phyloP scores from a whole-genome alignment of 495 filamentous ascomycete species.

The Pyrenula massariospora region DNA sequence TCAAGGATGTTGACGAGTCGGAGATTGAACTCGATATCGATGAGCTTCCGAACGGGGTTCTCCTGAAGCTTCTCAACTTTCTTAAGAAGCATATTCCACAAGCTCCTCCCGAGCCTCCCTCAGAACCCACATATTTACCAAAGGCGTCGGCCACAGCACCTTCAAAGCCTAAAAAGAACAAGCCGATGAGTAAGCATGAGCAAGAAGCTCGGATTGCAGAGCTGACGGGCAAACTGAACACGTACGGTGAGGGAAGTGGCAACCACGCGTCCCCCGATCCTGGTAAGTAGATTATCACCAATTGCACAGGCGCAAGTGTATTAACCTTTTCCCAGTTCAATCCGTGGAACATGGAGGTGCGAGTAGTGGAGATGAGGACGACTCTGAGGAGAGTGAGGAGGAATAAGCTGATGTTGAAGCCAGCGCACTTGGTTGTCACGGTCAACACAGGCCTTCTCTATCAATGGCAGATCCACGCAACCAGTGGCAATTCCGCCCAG shows the following conservation, averaged over 20 bases:
- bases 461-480: background rate
- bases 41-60: slow-evolving; percentile 59
- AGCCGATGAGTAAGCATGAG: slow-evolving; percentile 92
- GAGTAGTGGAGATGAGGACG: slow-evolving; percentile 39
- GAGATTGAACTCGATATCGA: slow-evolving; percentile 91
- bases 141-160: slow-evolving; percentile 32
- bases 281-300: background rate
- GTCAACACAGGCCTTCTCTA: too few relatives aligned
- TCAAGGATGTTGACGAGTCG: slow-evolving; percentile 66
- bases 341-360: slow-evolving; percentile 33
- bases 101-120: slow-evolving; percentile 33
- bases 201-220: slow-evolving; percentile 81
- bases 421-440: too few relatives aligned
- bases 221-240: slow-evolving; percentile 46
- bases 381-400: slow-evolving; percentile 44
- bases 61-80: slow-evolving; percentile 64
- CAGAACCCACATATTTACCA: slow-evolving; percentile 17
- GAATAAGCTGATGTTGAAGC: slow-evolving; percentile 20
- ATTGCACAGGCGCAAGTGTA: background rate
- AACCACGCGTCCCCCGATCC: background rate
- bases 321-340: slow-evolving; percentile 12
- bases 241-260: background rate
- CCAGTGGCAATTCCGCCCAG: background rate
- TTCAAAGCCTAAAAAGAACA: slow-evolving; percentile 86
- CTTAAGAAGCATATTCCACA: slow-evolving; percentile 56